Evolutionary conservation across 2,329 filamentous ascomycete species (phyloP).

Genomic region (Aureobasidium sp.): DNA sequence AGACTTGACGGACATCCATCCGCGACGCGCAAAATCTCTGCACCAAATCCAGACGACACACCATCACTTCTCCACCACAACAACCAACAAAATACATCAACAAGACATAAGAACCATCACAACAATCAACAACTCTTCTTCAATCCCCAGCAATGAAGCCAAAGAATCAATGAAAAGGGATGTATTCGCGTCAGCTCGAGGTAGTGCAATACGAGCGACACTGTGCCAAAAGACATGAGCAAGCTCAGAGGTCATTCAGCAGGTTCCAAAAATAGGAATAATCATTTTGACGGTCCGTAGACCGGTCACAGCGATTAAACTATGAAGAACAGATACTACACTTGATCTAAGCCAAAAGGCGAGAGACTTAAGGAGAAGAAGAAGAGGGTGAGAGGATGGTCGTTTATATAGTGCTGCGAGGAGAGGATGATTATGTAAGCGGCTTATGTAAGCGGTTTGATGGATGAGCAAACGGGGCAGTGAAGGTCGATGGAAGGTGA

Average conservation of each 20-base stretch:
- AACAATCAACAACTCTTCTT: conserved; percentile 17
- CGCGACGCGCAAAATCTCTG: too few species aligned
- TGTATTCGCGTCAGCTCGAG: conserved; percentile 60
- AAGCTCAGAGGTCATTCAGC: conserved; percentile 59
- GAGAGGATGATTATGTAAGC: not conserved
- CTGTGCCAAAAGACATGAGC: conserved; percentile 56
- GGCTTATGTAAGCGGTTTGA: too few species aligned
- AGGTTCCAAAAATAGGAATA: conserved; percentile 68
- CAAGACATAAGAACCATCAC: not conserved
- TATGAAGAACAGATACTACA: conserved; percentile 60
- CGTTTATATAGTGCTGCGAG: not conserved
- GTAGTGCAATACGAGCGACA: conserved; percentile 72
- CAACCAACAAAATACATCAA: too few species aligned
- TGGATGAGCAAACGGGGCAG: too few species aligned
- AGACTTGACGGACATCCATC: too few species aligned
- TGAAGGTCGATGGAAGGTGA: too few species aligned
- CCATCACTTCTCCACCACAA: not conserved
- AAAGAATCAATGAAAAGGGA: conserved; percentile 23
- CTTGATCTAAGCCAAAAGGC: conserved; percentile 11
- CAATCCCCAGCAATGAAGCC: conserved; percentile 14
- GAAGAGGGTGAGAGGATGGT: not conserved
- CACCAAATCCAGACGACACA: not conserved
- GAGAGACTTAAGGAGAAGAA: not conserved
- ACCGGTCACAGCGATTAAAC: conserved; percentile 89
- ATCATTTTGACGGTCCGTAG: conserved; percentile 61